Evolutionary conservation across 306 rosid genomes (phyloP).

Genomic region (Rosa rugosa): DNA sequence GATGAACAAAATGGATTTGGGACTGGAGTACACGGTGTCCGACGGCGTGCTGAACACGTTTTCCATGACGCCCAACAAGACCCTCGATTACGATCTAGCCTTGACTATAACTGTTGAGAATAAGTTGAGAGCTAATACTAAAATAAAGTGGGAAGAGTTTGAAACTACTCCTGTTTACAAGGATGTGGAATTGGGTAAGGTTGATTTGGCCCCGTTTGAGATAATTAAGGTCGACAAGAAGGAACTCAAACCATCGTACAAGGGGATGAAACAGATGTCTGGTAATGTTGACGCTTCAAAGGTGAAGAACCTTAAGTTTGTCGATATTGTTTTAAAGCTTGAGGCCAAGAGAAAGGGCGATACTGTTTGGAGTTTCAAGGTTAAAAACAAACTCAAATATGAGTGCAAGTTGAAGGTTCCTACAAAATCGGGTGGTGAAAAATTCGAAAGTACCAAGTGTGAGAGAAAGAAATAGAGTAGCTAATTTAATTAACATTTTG

Average conservation of each 20-base stretch:
- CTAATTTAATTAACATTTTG: neutral
- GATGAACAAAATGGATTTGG: neutral
- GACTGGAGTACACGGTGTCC: conserved; percentile 17
- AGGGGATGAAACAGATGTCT: neutral
- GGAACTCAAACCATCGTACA: neutral
- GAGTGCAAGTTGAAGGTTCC: conserved; percentile 8
- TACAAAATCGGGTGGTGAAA: neutral
- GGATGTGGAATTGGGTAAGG: neutral
- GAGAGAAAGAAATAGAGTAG: neutral
- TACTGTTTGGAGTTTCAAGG: neutral
- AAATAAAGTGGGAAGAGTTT: neutral
- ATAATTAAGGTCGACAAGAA: neutral
- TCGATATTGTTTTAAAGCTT: neutral
- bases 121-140: neutral
- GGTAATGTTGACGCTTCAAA: neutral
- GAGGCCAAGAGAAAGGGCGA: neutral
- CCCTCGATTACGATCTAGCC: neutral
- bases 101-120: neutral
- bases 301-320: neutral
- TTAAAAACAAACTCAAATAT: neutral
- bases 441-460: neutral
- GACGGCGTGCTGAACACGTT: conserved; percentile 45
- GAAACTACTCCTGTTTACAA: neutral
- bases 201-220: neutral
- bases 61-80: conserved; percentile 22